Base-by-base conservation (phyloP, 495 filamentous ascomycete genomes). In the Hapsidospora chrysogenum region DNA sequence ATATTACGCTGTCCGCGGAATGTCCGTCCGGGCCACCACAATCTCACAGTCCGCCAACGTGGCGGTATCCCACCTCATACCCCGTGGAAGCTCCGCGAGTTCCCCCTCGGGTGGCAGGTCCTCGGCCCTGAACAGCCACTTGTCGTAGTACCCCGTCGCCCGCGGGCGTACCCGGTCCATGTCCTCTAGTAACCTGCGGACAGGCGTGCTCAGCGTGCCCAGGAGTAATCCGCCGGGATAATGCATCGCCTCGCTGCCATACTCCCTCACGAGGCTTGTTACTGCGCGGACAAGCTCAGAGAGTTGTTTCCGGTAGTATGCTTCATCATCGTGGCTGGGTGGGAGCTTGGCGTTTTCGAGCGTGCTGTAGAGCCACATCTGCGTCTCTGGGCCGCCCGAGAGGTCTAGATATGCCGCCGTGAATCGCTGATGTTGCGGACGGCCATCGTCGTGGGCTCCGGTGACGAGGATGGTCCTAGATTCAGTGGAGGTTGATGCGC, bases 391-490 rank as follows among this genome's bases (percentile, higher is more conserved):
- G 4, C 57, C 63, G 8, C 60, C 47, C 21, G 60, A 60, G 17
- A 76, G 53, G 48, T 81, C 72, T 11, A 75, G 53, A 40, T 64
- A 68, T 1, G 68, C 72, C 14, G 69, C 67, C 9, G 68, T 60
- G 29, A 63, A 64, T 21, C 48, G 41, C 6, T 23, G 32, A 26
- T n/a, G n/a, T n/a, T n/a, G n/a, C n/a, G n/a, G n/a, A n/a, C n/a
- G n/a, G n/a, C n/a, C n/a, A n/a, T n/a, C n/a, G n/a, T n/a, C n/a
- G n/a, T n/a, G n/a, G n/a, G n/a, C n/a, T n/a, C n/a, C n/a, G n/a
- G n/a, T n/a, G n/a, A n/a, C n/a, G n/a, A n/a, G n/a, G n/a, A n/a
- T n/a, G n/a, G n/a, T n/a, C n/a, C n/a, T n/a, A n/a, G n/a, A n/a
- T n/a, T n/a, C n/a, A n/a, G n/a, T n/a, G n/a, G n/a, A n/a, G n/a